Base-by-base conservation (phyloP, 2,329 filamentous ascomycete genomes). In the Akanthomyces dipterigenus region DNA sequence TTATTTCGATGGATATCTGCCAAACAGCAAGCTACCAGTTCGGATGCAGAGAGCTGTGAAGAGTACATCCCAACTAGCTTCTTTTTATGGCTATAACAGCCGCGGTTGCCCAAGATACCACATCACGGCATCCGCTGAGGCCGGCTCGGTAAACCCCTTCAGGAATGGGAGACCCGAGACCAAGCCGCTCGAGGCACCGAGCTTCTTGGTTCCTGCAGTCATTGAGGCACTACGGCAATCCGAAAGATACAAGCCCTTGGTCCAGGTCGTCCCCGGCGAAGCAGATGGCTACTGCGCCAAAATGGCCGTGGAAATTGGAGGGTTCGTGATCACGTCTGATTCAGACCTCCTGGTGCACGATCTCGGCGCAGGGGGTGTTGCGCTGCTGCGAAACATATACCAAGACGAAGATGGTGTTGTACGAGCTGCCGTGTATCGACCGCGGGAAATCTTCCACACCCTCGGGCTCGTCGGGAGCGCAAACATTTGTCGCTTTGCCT, bases 1-100 rank as follows among this genome's bases (percentile, higher is more conserved):
- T 58, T 92, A 88, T 71, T 97, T 98, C 68, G 93, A 98, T 72
- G 92, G 92, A 16, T 87, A 85, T 61, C 79, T 98, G 1, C 93
- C 93, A 0, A 62, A 71, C 0, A 73, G 78, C 5, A 96, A 96
- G 70, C 79, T 81, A 38, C 71, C 75, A 0, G 83, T 85, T 7
- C 83, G 91, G 5, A 75, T 87, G 55, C 72, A 80, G 11, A 81
- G 91, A 38, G 77, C 89, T 40, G 76, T 84, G 55, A 80, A 77
- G 22, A 83, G 79, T 24, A 83, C 88, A 8, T 74, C 76, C 4
- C 79, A 83, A 24, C 75, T 93, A 43, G 72, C 74, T 2, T 77
- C 82, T 51, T 80, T 80, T 62, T 69, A 71, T 42, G 72, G 72
- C 8, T 69, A 70, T 42, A 71, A 68, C 40, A 61, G 65, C 5